Base-by-base conservation (phyloP, 495 filamentous ascomycete species). In the Penicillium lagena region DNA sequence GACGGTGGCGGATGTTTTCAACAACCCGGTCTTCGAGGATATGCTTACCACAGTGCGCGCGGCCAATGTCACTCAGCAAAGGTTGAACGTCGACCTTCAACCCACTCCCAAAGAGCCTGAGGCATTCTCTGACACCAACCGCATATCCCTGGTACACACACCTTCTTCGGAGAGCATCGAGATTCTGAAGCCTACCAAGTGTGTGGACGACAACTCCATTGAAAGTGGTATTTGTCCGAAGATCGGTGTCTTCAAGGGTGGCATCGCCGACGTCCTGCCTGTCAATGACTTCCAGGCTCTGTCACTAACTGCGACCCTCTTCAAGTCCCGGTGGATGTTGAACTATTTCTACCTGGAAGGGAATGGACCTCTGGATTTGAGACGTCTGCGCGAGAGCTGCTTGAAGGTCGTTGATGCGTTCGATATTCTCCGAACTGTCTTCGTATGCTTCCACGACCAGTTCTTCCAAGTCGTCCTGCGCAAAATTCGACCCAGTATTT, bases 371-470 rank as follows among this genome's bases (percentile, higher is more conserved):
- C 30, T 81, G 11, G 72, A 82, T 37, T 37, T 79, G 1, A 50
- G 50, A 12, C 64, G 65, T 8, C 60, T 83, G 2, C 66, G 71
- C 31, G 66, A 66, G 36, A 73, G 70, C 30, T 66, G 67, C 36
- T 47, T 67, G 39, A 67, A 63, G 37, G 64, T 72, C 7, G 64
- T 75, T 28, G 64, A 73, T 12, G 67, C 70, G 2, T 83, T 81
- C 53, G 83, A 86, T 39, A 82, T 87, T 17, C 64, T 89, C 2
- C 77, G 83, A 7, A 86, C 84, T 0, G 79, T 88, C 7, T 87
- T 86, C 50, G 70, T 87, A 5, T 70, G 74, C 47, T 64, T 67
- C 53, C 68, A 67, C n/a, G 68, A 66, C 11, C 56, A 67, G 4
- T 82, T 78, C 54, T 78, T 78, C 51, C 76, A 81, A 52, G 80